These are phyloP conservation scores for Cicer cuneatum DNA, from an alignment of 306 rosid genomes.

Conservation along the genomic window DNA sequence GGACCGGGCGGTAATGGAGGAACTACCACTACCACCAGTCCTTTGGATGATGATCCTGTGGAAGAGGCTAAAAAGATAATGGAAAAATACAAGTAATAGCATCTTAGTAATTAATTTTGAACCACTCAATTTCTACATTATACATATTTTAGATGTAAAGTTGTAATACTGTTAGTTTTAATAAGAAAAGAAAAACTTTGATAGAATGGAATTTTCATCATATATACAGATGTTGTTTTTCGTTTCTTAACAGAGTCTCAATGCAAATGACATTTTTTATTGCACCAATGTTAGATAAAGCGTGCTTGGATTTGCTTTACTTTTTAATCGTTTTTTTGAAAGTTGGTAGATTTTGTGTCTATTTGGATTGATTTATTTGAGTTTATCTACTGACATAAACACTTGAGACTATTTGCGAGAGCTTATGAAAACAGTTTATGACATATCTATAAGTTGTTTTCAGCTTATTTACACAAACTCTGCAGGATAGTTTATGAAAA, in stretches of 20 bases:
- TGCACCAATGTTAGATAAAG: slow-evolving; percentile 5
- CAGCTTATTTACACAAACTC: no score
- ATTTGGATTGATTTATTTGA: not conserved
- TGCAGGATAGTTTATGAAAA: no score
- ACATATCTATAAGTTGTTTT: no score
- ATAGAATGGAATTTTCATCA: slow-evolving; percentile 13
- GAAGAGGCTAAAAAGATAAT: slow-evolving; percentile 93
- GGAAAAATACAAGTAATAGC: slow-evolving; percentile 87
- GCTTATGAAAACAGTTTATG: no score
- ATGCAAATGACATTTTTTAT: slow-evolving; percentile 29
- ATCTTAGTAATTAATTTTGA: slow-evolving; percentile 42
- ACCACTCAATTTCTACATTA: slow-evolving; percentile 36
- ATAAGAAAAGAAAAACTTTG: slow-evolving; percentile 20
- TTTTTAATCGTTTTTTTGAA: not conserved
- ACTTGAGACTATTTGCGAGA: no score
- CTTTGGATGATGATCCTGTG: slow-evolving; percentile 73
- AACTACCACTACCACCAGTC: slow-evolving; percentile 37
- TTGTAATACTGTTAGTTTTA: slow-evolving; percentile 20
- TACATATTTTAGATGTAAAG: slow-evolving; percentile 38
- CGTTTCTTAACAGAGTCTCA: slow-evolving; percentile 21
- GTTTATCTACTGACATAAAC: no score
- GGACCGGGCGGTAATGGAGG: slow-evolving; percentile 59
- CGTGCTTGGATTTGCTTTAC: slow-evolving; percentile 2
- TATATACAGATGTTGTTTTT: slow-evolving; percentile 18
- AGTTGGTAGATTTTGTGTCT: not conserved